Evolutionary conservation across 2,329 filamentous ascomycete species (phyloP), one percentile per base, ranked within the genome.

Genomic region (Epichloe sibirici): DNA sequence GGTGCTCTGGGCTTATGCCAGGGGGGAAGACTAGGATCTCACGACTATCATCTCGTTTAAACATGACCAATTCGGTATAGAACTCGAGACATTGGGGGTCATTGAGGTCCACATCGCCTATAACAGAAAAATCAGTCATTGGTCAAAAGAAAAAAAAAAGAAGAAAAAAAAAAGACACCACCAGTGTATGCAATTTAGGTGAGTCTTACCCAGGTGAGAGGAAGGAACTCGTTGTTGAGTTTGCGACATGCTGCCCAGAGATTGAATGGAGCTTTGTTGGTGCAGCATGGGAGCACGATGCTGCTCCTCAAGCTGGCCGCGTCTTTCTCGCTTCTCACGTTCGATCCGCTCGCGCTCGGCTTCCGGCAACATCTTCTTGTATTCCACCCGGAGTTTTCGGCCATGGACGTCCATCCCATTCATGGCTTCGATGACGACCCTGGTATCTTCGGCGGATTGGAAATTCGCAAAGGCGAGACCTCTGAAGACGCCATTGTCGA

Each of bases 281-380:
- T 93, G 88, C 55, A 93, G 79, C 62, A 85, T 82, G 45, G 84
- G 62, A 73, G 89, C 64, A 34, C 90, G 83, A 69, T 98, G 93
- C 69, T 98, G 93, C 70, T 98, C 93, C 69, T 98, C 90, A 12
- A 98, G 78, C 69, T 98, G 93, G 48, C 93, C 93, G 50, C 93
- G 84, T 61, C 93, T 87, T 72, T 97, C 91, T 53, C 93, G 81
- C 81, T 97, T 98, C 71, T 97, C 93, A 5, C 93, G 81, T 69
- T 98, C 93, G 60, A 98, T 97, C 42, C 93, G 82, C 70, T 98
- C 93, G 50, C 93, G 82, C 69, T 97, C 93, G 35, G 90, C 88
- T 58, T 94, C 81, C 1, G 93, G 93, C 5, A 98, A 79, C 93
- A 98, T 97, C 74, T 97, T 97, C 77, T 98, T 98, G 74, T 97